Conservation (phyloP, 108 stramenopile genomes). For the Parietichytrium sp. region DNA sequence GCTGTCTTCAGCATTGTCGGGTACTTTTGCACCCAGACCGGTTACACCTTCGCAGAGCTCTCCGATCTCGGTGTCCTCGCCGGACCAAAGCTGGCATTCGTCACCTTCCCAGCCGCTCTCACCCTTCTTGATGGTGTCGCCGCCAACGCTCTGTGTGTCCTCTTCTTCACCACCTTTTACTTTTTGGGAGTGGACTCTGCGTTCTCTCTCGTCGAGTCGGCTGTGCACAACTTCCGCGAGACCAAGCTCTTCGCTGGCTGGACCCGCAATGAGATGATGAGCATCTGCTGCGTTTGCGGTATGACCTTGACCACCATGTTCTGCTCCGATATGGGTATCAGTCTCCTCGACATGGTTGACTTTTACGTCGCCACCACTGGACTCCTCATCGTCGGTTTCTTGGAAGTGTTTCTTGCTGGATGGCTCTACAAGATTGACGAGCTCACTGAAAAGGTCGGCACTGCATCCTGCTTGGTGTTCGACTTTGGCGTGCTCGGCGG, state of each 20-base stretch:
- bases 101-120: constrained; percentile 65
- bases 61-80: constrained; percentile 42
- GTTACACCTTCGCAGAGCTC: constrained; percentile 20
- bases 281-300: background rate
- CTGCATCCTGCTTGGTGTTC: constrained; percentile 57
- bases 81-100: constrained; percentile 63
- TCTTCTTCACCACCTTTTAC: constrained; percentile 64
- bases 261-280: constrained; percentile 38
- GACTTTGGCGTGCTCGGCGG: constrained; percentile 54
- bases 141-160: constrained; percentile 60
- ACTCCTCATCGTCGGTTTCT: constrained; percentile 61
- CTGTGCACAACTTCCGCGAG: constrained; percentile 49
- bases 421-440: constrained; percentile 64
- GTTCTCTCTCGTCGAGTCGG: constrained; percentile 61
- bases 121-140: constrained; percentile 58
- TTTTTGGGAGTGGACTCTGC: constrained; percentile 69
- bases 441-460: constrained; percentile 49
- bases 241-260: constrained; percentile 20
- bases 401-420: constrained; percentile 64
- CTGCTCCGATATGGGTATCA: constrained; percentile 65
- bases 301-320: constrained; percentile 52
- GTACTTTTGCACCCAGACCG: constrained; percentile 51
- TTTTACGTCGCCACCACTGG: constrained; percentile 70
- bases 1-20: constrained; percentile 70
- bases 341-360: constrained; percentile 65